Conservation (phyloP, 257 asterid genomes). For the Primulina eburnea region DNA sequence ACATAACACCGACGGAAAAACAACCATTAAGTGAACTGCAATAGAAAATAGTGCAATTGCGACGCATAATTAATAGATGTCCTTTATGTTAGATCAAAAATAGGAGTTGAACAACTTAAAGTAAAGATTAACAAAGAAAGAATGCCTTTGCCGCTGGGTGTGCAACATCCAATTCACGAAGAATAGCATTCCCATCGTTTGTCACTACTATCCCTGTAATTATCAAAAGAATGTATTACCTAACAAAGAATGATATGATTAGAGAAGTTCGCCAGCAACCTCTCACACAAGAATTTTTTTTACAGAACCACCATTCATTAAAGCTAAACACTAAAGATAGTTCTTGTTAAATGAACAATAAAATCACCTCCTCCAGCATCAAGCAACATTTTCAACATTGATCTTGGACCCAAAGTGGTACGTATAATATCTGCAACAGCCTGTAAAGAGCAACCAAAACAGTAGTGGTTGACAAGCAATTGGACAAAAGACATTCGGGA, state of each 20-base stretch:
- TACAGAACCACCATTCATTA: neutral
- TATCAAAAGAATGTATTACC: slow-evolving; percentile 17
- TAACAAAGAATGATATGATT: slow-evolving; percentile 9
- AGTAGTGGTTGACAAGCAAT: neutral
- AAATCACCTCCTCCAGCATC: slow-evolving; percentile 75
- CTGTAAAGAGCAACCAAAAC: slow-evolving; percentile 35
- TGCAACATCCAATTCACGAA: slow-evolving; percentile 90
- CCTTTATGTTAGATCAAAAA: neutral
- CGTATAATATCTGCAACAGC: slow-evolving; percentile 95
- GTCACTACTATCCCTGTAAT: slow-evolving; percentile 87
- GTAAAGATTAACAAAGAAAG: slow-evolving; percentile 10
- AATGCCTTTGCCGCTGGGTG: slow-evolving; percentile 94
- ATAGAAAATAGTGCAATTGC: neutral
- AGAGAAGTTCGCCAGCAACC: slow-evolving; percentile 12
- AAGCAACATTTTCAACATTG: slow-evolving; percentile 93
- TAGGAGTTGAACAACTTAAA: slow-evolving; percentile 5
- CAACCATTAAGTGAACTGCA: neutral
- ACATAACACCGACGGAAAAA: neutral
- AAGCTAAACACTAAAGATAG: slow-evolving; percentile 6
- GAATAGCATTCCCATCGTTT: slow-evolving; percentile 95
- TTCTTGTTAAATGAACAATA: slow-evolving; percentile 19
- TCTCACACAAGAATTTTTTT: neutral
- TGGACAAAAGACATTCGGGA: slow-evolving; percentile 10
- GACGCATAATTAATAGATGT: neutral
- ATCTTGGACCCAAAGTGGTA: slow-evolving; percentile 88